phyloP scores from a whole-genome alignment of 1,284 basidiomycete species.

The Caloboletus firmus region DNA sequence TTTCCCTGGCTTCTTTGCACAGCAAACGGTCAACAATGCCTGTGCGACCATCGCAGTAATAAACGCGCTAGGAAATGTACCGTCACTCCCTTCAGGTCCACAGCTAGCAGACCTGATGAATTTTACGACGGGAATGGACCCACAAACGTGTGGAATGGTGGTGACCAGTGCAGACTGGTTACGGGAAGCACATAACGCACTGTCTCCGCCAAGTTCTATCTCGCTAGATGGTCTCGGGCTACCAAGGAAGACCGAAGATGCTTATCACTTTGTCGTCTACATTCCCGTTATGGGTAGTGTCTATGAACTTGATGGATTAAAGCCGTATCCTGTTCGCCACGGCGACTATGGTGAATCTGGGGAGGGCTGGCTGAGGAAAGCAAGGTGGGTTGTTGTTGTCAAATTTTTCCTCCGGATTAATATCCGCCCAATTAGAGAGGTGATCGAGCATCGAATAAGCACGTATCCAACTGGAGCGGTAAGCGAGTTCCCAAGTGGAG shows the following conservation, averaged over 20 bases:
- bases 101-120: slow-evolving; percentile 73
- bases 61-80: slow-evolving; percentile 91
- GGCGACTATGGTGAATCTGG: slow-evolving; percentile 63
- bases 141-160: slow-evolving; percentile 80
- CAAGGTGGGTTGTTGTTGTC: slow-evolving; percentile 49
- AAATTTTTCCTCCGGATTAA: slow-evolving; percentile 9
- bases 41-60: slow-evolving; percentile 91
- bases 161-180: slow-evolving; percentile 87
- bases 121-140: slow-evolving; percentile 84
- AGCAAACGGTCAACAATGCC: slow-evolving; percentile 92
- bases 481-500: slow-evolving; percentile 35
- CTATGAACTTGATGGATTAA: slow-evolving; percentile 91
- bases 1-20: slow-evolving; percentile 86
- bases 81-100: slow-evolving; percentile 62
- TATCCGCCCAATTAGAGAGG: slow-evolving; percentile 51
- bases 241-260: slow-evolving; percentile 77
- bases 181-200: slow-evolving; percentile 82
- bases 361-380: slow-evolving; percentile 80
- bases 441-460: slow-evolving; percentile 80
- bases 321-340: slow-evolving; percentile 76
- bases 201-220: slow-evolving; percentile 84
- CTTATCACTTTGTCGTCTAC: slow-evolving; percentile 93
- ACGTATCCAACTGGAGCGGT: slow-evolving; percentile 86
- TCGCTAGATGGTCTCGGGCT: slow-evolving; percentile 74
- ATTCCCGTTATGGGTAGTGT: slow-evolving; percentile 78